Conservation (phyloP, 2,329 filamentous ascomycete species). For the Rhynchosporium graminicola region DNA sequence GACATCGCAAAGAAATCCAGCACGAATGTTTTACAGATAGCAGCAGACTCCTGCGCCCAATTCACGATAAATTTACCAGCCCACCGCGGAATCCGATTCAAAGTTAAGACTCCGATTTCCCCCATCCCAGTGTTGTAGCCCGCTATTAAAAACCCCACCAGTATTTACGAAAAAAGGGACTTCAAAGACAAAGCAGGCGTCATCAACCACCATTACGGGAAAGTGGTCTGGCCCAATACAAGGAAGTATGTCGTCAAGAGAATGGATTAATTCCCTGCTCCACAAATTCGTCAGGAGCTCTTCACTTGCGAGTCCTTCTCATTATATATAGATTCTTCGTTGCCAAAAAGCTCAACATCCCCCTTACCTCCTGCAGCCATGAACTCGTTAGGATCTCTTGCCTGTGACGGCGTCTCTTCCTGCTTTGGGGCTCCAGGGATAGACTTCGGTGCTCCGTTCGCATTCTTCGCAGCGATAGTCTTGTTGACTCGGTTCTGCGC, state of each 20-base stretch:
- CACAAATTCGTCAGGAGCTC: constrained; percentile 9
- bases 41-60: background rate
- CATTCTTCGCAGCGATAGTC: constrained; percentile 39
- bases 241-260: constrained; percentile 1
- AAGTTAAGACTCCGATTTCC: constrained; percentile 19
- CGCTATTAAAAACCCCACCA: background rate
- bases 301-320: constrained; percentile 39
- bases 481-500: constrained; percentile 49
- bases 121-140: constrained; percentile 11
- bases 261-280: constrained; percentile 6
- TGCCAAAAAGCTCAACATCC: constrained; percentile 73
- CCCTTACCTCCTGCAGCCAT: constrained; percentile 83
- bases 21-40: background rate
- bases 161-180: constrained; percentile 27
- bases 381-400: constrained; percentile 73
- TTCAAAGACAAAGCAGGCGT: constrained; percentile 23
- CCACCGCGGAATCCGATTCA: background rate
- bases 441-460: constrained; percentile 33
- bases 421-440: constrained; percentile 44
- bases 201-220: constrained; percentile 7
- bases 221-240: constrained; percentile 7
- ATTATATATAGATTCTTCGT: constrained; percentile 57
- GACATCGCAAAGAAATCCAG: background rate
- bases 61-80: background rate
- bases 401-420: constrained; percentile 67